Evolutionary conservation across 2,329 filamentous ascomycete species (phyloP).

Genomic region (Scedosporium dehoogii): DNA sequence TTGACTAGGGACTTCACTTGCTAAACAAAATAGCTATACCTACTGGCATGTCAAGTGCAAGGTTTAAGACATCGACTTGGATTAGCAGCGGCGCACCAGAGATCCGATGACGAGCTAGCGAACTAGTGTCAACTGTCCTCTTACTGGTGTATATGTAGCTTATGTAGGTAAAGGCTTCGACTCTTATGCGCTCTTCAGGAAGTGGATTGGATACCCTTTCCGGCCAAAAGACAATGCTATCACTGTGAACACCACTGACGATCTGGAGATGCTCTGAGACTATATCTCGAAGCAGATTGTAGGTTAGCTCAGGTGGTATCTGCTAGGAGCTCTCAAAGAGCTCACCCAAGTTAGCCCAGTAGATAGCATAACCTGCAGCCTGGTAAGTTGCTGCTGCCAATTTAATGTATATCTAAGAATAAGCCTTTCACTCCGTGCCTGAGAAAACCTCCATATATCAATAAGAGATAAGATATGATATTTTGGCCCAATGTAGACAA

Average conservation of each 20-base stretch:
- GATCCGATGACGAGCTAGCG: conserved; percentile 20
- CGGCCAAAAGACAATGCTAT: not conserved
- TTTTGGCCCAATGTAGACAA: too few species aligned
- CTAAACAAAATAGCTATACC: conserved; percentile 14
- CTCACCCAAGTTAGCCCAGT: too few species aligned
- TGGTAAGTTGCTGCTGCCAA: too few species aligned
- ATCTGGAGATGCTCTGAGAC: not conserved
- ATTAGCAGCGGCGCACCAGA: conserved; percentile 16
- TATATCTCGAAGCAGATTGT: too few species aligned
- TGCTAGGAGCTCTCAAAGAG: too few species aligned
- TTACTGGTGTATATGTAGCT: conserved; percentile 9
- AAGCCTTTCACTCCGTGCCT: too few species aligned
- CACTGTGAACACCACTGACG: not conserved
- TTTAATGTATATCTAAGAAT: too few species aligned
- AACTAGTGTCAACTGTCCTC: conserved; percentile 16
- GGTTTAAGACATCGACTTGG: conserved; percentile 19
- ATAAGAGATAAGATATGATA: too few species aligned
- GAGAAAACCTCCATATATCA: too few species aligned
- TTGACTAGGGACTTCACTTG: conserved; percentile 20
- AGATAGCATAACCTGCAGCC: too few species aligned
- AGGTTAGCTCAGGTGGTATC: too few species aligned
- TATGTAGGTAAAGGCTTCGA: not conserved
- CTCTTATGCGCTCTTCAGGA: not conserved
- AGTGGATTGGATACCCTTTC: not conserved
- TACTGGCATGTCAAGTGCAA: conserved; percentile 23